These are phyloP conservation scores for Metschnikowia amazonensis DNA, from an alignment of 805 yeast genomes.

Conservation along the genomic window DNA sequence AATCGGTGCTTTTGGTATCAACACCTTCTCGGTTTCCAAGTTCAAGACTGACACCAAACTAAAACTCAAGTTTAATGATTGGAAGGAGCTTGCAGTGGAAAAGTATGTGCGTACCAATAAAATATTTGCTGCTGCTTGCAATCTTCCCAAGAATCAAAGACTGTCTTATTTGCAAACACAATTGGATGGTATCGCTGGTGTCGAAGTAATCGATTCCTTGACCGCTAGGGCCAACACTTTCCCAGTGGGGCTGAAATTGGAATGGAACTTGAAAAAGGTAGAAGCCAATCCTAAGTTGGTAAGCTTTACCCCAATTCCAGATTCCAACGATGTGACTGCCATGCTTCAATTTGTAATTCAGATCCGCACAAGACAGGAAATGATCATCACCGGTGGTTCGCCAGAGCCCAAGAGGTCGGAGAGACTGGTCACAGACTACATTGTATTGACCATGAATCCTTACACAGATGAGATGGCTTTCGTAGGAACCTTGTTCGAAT, in stretches of 20 bases:
- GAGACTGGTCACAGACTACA: slow-evolving; percentile 32
- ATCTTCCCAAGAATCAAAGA: slow-evolving; percentile 26
- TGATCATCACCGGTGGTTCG: slow-evolving; percentile 24
- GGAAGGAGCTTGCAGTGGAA: slow-evolving; percentile 86
- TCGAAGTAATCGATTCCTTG: slow-evolving; percentile 30
- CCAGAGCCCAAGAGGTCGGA: slow-evolving; percentile 22
- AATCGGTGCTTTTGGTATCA: slow-evolving; percentile 62
- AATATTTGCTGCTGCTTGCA: slow-evolving; percentile 62
- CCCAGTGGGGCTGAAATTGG: slow-evolving; percentile 57
- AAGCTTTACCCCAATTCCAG: slow-evolving; percentile 64
- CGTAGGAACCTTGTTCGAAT: slow-evolving; percentile 39
- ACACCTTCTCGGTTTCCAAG: slow-evolving; percentile 51
- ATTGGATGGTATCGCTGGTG: slow-evolving; percentile 34
- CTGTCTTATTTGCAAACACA: slow-evolving; percentile 43
- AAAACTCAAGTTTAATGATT: slow-evolving; percentile 59
- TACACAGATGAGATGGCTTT: slow-evolving; percentile 35
- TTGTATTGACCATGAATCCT: slow-evolving; percentile 40
- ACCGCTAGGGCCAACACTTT: slow-evolving; percentile 33
- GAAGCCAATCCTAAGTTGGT: slow-evolving; percentile 69
- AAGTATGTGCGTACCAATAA: slow-evolving; percentile 73
- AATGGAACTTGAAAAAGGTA: slow-evolving; percentile 75
- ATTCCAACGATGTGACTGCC: slow-evolving; percentile 34
- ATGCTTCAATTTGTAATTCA: slow-evolving; percentile 39
- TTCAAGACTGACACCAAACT: slow-evolving; percentile 42
- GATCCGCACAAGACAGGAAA: slow-evolving; percentile 35